Evolutionary conservation across 2,329 filamentous ascomycete genomes (phyloP).

Genomic region (Trichothecium sympodiale): DNA sequence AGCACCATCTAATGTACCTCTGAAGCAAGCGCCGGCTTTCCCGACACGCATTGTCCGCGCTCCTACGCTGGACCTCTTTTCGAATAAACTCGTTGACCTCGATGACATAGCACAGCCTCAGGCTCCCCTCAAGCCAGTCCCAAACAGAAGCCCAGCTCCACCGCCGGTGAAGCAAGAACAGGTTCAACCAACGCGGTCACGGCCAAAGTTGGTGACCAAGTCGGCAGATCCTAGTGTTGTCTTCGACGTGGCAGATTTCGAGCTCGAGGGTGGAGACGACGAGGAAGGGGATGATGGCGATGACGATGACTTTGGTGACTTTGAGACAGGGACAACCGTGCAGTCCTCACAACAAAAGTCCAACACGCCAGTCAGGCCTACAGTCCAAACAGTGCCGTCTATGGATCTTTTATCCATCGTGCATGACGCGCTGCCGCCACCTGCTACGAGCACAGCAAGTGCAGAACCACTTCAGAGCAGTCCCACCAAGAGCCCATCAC

Average conservation of each 20-base stretch:
- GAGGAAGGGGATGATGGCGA: constrained; percentile 39
- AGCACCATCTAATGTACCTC: neutral
- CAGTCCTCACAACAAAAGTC: constrained; percentile 5
- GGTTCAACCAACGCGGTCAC: constrained; percentile 4
- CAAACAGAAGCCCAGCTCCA: constrained; percentile 1
- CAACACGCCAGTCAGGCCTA: constrained; percentile 9
- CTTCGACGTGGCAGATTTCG: constrained; percentile 54
- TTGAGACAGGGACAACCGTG: constrained; percentile 33
- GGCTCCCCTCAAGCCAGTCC: neutral
- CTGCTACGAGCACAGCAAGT: constrained; percentile 5
- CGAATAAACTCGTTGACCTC: constrained; percentile 38
- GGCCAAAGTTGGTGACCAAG: constrained; percentile 12
- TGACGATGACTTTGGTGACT: constrained; percentile 49
- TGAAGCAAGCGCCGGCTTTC: constrained; percentile 1
- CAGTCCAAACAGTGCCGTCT: constrained; percentile 15
- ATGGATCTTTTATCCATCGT: constrained; percentile 28
- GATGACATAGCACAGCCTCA: constrained; percentile 5
- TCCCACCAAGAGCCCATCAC: neutral
- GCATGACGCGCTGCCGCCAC: constrained; percentile 18
- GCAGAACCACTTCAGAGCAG: constrained; percentile 7
- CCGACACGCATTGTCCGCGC: constrained; percentile 25
- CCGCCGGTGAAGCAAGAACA: neutral
- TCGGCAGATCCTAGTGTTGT: constrained; percentile 42
- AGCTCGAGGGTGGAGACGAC: constrained; percentile 25
- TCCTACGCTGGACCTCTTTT: constrained; percentile 41